Evolutionary conservation across 2,329 filamentous ascomycete genomes (phyloP), one percentile per base, ranked within the genome.

Genomic region (Calonectria pseudoreteaudii): DNA sequence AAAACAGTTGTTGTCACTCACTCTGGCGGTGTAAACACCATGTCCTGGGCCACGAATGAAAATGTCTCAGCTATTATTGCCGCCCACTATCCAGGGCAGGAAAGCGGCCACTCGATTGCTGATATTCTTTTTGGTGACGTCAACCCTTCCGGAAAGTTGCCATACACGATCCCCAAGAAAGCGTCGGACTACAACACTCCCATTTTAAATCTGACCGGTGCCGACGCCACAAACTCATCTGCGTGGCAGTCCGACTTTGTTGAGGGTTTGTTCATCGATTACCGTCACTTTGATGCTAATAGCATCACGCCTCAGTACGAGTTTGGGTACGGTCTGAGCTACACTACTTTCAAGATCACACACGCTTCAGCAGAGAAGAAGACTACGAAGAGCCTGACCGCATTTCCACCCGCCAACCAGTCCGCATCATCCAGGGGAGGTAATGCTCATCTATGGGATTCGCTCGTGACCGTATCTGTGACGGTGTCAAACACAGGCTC

Each of bases 291-390:
- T 81, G 94, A 96, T 80, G 91, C 89, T 75, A 87, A 88, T 8
- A 87, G 91, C 36, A 88, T 91, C 5, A 86, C 87, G 0, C 90
- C 92, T 0, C 87, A 92, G 2, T 96, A 95, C 82, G 90, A 93
- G 60, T 96, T 96, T 81, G 94, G 94, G 11, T 92, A 94, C 77
- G 94, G 94, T 1, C 86, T 96, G 2, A 93, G 92, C 20, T 95
- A 94, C 84, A 94, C 93, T 2, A 91, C 88, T 31, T 95, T 94
- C 84, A 87, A 53, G 10, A 31, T 53, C 7, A 31, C 16, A 5
- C 28, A 31, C 10, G 28, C 30, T n/a, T 31, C 50, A 14, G 50
- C 16, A n/a, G 26, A 31, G 4, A 53, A 53, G 50, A 34, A 18
- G 18, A n/a, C 50, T n/a, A 26, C 50, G 6, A 53, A 53, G 28